Evolutionary conservation across 2,329 filamentous ascomycete species (phyloP), one percentile per base, ranked within the genome.

Genomic region (Penicillium sp.): DNA sequence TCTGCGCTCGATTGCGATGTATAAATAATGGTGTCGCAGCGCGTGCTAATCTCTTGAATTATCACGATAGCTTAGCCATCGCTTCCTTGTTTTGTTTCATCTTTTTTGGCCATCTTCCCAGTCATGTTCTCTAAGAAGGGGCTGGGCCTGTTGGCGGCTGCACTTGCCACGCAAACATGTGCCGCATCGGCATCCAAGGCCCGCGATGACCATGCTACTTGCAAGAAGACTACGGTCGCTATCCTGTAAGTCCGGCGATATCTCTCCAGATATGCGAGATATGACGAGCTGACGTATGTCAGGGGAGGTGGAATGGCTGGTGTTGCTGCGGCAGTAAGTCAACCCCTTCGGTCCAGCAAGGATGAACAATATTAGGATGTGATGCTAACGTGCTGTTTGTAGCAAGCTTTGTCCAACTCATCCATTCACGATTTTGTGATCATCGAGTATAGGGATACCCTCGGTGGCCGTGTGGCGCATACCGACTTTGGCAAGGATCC

Each of bases 341-440:
- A 12, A 22, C 24, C 40, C 26, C 8, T 15, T 22, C 2, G 15
- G 10, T 17, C 26, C 24, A 44, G 0, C 19, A 28, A 15, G 4
- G 22, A 28, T 6, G 6, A 44, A 0, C 19, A 28, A 15, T n/a
- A n/a, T n/a, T n/a, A n/a, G 5, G 22, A 24, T 19, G 19, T 19
- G 28, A 22, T 42, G 8, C 17, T 26, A 8, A 51, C 57, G 26
- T 61, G 64, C 15, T 9, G 4, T 9, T 6, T 53, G 44, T 62
- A 83, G 81, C 86, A 90, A 80, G 82, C 87, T 3, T 73, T 91
- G 6, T 75, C 81, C 4, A 88, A 90, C 58, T 81, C 83, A 2
- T 89, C 86, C 0, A 77, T 90, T 6, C 76, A 80, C 0, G 87
- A 91, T 62, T 90, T 91, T 61, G 57, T 90, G 8, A 87, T 91